Base-by-base conservation (phyloP, 176 grass and related monocot species). In the Triticum urartu region DNA sequence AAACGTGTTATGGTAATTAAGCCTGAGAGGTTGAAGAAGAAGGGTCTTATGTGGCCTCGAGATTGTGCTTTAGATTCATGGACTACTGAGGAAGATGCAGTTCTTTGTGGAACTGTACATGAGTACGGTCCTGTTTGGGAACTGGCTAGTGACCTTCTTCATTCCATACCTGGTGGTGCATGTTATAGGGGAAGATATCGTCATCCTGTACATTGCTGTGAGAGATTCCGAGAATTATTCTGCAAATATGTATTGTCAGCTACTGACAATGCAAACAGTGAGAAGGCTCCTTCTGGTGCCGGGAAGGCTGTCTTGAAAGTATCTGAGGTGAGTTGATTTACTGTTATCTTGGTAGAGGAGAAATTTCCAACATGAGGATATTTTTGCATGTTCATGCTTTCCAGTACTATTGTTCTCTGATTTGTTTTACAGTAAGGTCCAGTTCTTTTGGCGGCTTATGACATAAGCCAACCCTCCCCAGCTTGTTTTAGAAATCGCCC, bases 201-300 rank as follows among this genome's bases (percentile, higher is more conserved):
- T 43, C 94, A 99, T 88, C 97, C 94, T 76, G 89, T 94, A 25
- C 94, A 99, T 91, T 99, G 97, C 58, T 96, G 94, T 81, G 97
- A 99, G 85, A 91, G 97, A 84, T 99, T 96, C 75, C 83, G 97
- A 63, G 97, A 99, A 92, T 81, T 99, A 50, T 90, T 99, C 83
- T 99, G 93, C 83, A 99, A 99, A 60, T 84, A 99, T 94, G 87
- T 94, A 62, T 80, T 94, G 40, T 88, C 96, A 45, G 78, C 88
- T 45, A 72, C 88, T 79, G 97, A 99, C 64, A 89, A 87, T 87
- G 63, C 93, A 77, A 92, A 89, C 84, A 87, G 64, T 18, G 97
- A 99, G 66, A 99, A 94, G 83, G 89, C 75, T 88, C 77, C 85
- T 90, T 88, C 93, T 84, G 92, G 89, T 68, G 79, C 90, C 60